Base-by-base conservation (phyloP, 2,329 filamentous ascomycete genomes). In the Trichoderma sp. region DNA sequence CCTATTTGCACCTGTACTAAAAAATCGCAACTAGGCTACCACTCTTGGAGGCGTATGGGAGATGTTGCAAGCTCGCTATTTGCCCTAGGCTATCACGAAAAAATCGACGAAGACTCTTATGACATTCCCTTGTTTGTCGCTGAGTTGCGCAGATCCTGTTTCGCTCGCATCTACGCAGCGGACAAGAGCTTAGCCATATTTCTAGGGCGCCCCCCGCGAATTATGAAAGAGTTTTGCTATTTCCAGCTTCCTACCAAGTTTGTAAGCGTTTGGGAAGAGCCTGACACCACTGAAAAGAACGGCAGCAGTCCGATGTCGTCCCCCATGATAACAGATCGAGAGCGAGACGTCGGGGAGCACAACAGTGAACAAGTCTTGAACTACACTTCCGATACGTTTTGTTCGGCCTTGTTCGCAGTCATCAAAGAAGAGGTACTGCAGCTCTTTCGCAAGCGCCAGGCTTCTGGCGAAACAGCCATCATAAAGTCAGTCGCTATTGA, bases 201-300 rank as follows among this genome's bases (percentile, higher is more conserved):
- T 11, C 43, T 70, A 15, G 68, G 68, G n/a, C 39, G 68, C 0
- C 68, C 68, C 6, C 68, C 68, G 1, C 68, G 68, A 5, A 63
- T 70, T 9, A 70, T 63, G 58, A 70, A 70, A 14, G 68, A 70
- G 4, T 70, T 70, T 21, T 70, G 68, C 47, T 70, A 64, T n/a
- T 70, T 70, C 14, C 68, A 70, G 58, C 39, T 70, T 9, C 68
- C 68, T 3, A 57, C 43, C 28, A 62, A 32, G 30, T 32, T 60
- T 34, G 18, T 30, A 2, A 56, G 47, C 21, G 28, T 39, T 18
- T 70, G 68, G 68, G 43, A 30, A 28, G 36, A 70, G 47, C 2
- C 21, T 6, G 24, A 63, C 0, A 7, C 1, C 30, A 26, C 2
- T 9, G n/a, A 15, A 3, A 61, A 57, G 30, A 15, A 1, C n/a